Evolutionary conservation across 139 green algal species (phyloP).

Genomic region (Pleodorina starrii): DNA sequence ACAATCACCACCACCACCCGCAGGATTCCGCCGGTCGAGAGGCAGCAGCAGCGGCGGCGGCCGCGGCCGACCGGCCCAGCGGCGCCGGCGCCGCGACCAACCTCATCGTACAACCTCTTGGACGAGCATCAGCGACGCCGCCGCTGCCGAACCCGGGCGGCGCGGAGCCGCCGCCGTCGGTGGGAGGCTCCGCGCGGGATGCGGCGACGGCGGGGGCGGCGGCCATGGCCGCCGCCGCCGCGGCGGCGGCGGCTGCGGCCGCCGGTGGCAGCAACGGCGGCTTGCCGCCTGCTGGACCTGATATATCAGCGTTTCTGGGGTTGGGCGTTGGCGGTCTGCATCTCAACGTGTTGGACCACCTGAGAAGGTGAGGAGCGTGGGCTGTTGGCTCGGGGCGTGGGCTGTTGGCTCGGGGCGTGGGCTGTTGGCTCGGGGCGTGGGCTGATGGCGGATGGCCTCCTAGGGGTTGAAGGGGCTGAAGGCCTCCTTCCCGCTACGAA

Average conservation of each 20-base stretch:
- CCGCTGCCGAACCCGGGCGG: not conserved
- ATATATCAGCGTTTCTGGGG: constrained; percentile 16
- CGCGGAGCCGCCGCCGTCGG: not conserved
- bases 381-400: too few relatives aligned
- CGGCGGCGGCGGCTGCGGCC: not conserved
- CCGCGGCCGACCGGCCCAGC: not conserved
- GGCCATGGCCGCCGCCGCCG: not conserved
- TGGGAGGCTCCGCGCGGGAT: not conserved
- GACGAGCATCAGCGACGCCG: not conserved
- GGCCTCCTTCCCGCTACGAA: too few relatives aligned
- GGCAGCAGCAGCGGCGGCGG: not conserved
- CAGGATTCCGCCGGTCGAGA: not conserved
- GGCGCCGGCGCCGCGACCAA: not conserved
- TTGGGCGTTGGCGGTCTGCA: not conserved
- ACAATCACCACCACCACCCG: not conserved
- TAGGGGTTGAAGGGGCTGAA: too few relatives aligned
- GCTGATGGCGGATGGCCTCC: not conserved
- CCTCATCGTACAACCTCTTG: not conserved
- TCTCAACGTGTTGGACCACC: constrained; percentile 14
- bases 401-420: not conserved
- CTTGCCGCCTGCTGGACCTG: too few relatives aligned
- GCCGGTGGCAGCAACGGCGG: not conserved
- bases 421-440: not conserved
- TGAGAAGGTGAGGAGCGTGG: not conserved
- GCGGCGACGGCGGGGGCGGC: not conserved